Conservation (phyloP, 2,329 filamentous ascomycete genomes). For the Chrysoporthe cubensis region DNA sequence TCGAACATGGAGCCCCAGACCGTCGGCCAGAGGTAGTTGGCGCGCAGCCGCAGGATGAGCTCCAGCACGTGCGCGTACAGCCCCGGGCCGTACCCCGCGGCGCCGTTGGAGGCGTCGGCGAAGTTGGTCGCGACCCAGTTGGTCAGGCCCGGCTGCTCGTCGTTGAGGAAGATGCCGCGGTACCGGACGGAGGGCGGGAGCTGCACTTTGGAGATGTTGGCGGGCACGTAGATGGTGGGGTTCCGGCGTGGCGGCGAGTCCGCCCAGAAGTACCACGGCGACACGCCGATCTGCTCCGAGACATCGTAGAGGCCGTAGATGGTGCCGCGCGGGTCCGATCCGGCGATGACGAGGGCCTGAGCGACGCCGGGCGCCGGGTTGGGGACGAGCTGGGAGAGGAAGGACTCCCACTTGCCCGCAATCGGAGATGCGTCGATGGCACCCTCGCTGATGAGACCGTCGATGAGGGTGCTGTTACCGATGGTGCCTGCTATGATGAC, state of each 20-base stretch:
- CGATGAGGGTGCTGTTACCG: slow-evolving; percentile 65
- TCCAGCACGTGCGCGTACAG: slow-evolving; percentile 75
- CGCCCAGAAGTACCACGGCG: slow-evolving; percentile 71
- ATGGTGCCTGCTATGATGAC: slow-evolving; percentile 72
- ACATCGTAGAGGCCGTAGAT: slow-evolving; percentile 74
- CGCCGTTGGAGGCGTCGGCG: slow-evolving; percentile 48
- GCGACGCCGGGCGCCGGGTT: slow-evolving; percentile 59
- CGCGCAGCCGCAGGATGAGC: slow-evolving; percentile 68
- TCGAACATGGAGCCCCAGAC: slow-evolving; percentile 72
- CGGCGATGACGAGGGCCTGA: slow-evolving; percentile 68
- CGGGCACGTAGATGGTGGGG: slow-evolving; percentile 57
- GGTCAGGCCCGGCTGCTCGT: slow-evolving; percentile 69
- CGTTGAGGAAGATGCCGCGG: slow-evolving; percentile 72
- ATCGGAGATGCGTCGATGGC: slow-evolving; percentile 62
- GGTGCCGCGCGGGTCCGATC: slow-evolving; percentile 66
- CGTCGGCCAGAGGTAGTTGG: slow-evolving; percentile 75
- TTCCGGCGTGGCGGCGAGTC: slow-evolving; percentile 60
- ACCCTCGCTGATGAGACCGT: slow-evolving; percentile 56
- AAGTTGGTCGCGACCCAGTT: slow-evolving; percentile 61
- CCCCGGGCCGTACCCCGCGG: slow-evolving; percentile 56
- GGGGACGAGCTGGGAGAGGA: slow-evolving; percentile 61
- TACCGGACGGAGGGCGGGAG: slow-evolving; percentile 67
- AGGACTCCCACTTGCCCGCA: slow-evolving; percentile 71
- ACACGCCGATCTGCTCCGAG: slow-evolving; percentile 74
- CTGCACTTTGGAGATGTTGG: slow-evolving; percentile 53